Base-by-base conservation (phyloP, 2,329 filamentous ascomycete species). In the Nothophaeocryptopus gaeumannii region DNA sequence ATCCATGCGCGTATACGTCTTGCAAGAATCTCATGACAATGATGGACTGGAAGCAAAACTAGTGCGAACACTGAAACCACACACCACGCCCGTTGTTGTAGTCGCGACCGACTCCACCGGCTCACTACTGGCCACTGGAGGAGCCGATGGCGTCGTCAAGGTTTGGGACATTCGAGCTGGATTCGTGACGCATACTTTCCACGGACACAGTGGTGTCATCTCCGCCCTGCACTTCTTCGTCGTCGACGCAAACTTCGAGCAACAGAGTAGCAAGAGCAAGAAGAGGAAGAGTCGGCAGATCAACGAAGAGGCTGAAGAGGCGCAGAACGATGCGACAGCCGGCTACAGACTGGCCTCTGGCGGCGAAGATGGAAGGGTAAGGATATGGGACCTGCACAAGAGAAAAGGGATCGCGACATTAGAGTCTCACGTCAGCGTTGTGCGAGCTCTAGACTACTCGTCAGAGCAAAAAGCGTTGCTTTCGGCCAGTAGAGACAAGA, bases 201-300 rank as follows among this genome's bases (percentile, higher is more conserved):
- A 92, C 60, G 91, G 91, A 1, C 92, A 95, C 49, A 90, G 90
- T 52, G 91, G 93, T 8, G 80, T 99, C 15, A 82, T 99, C 4
- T 96, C 93, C 10, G 89, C 93, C 0, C 76, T 99, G 13, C 85
- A 86, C 61, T 97, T 99, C 71, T 99, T 97, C 67, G 86, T 95
- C 64, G 67, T 66, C 8, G 63, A 65, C 20, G 47, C 58, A 9
- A 52, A 26, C 8, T 40, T 57, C 8, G 54, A 56, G 33, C 52
- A 58, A 16, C 41, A 58, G 16, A 29, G 55, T 11, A 54, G 42
- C 9, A 64, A 63, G 50, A 67, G 61, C 53, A 65, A 66, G 51
- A 77, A 74, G 67, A 76, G 67, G 56, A 79, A 69, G 67, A 78
- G 68, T 47, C 65, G 59, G 65, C 67, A 74, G 60, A 68, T 71